These are phyloP conservation scores for Luffa acutangula DNA, from an alignment of 306 rosid species.

Conservation along the genomic window DNA sequence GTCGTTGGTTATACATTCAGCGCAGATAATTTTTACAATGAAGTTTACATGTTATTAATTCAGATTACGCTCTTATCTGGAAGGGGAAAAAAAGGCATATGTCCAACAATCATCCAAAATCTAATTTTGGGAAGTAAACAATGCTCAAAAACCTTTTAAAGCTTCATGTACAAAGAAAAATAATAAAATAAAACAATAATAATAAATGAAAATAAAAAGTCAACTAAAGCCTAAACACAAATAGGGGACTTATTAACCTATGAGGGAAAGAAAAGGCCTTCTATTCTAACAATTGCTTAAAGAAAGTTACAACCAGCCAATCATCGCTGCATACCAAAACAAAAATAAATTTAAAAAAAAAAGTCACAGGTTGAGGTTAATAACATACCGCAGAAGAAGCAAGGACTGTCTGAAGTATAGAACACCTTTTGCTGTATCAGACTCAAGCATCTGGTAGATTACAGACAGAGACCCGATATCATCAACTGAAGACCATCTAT, in stretches of 20 bases:
- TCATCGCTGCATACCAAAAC: not conserved
- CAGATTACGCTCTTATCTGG: not conserved
- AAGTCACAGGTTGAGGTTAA: not conserved
- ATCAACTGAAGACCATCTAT: constrained; percentile 90
- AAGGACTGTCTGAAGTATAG: constrained; percentile 86
- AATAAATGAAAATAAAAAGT: not conserved
- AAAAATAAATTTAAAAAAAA: not conserved
- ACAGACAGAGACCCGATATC: constrained; percentile 87
- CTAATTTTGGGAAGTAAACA: not conserved
- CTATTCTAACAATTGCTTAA: not conserved
- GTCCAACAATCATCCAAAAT: not conserved
- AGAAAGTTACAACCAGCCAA: not conserved
- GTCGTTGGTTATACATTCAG: not conserved
- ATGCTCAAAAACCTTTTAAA: not conserved
- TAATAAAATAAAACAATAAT: too few relatives aligned
- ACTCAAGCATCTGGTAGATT: constrained; percentile 90
- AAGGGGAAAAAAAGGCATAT: not conserved
- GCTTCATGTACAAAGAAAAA: not conserved
- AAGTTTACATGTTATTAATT: not conserved
- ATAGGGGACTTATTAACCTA: not conserved
- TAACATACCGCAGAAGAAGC: constrained; percentile 78
- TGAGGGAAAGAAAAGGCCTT: not conserved
- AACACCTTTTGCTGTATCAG: constrained; percentile 78
- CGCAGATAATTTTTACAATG: not conserved
- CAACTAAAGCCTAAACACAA: not conserved